Percentiles rank a stretch among this genome's conserved stretches.
Evolutionary conservation across 192 early-diverging fungal species (phyloP).

Genomic region (Backusella luteola): DNA sequence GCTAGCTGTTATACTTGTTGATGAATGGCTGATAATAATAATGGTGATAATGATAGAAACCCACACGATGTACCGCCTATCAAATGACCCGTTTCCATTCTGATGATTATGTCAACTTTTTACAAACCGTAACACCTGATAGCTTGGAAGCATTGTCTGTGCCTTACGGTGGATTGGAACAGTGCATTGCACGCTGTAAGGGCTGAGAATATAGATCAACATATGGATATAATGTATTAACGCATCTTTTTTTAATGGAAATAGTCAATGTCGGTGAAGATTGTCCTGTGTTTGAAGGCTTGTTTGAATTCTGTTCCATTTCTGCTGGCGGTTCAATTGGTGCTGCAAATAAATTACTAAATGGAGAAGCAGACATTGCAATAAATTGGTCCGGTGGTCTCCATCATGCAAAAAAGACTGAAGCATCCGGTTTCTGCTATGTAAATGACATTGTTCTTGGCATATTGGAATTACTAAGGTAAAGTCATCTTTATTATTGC

Average conservation of each 20-base stretch:
- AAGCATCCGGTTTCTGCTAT: constrained; percentile 95
- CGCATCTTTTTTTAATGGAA: background rate
- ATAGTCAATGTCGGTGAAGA: constrained; percentile 86
- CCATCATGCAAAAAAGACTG: constrained; percentile 79
- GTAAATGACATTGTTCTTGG: constrained; percentile 92
- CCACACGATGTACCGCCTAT: constrained; percentile 78
- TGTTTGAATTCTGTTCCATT: constrained; percentile 92
- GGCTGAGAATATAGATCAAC: background rate
- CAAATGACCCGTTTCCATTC: constrained; percentile 94
- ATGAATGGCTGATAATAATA: background rate
- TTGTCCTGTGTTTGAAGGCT: constrained; percentile 95
- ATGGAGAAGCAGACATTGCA: constrained; percentile 61
- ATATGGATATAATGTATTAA: too few species aligned
- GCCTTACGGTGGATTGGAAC: constrained; percentile 56
- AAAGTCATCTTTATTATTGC: background rate
- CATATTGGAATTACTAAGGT: constrained; percentile 84
- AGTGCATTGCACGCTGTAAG: constrained; percentile 53
- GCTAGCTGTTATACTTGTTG: background rate
- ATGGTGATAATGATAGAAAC: constrained; percentile 41
- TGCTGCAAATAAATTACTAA: constrained; percentile 64
- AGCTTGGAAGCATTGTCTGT: constrained; percentile 58
- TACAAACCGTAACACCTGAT: constrained; percentile 74
- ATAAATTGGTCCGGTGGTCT: constrained; percentile 93
- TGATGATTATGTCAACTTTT: constrained; percentile 90
- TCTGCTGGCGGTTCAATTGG: constrained; percentile 92